Percentiles rank a stretch among this genome's conserved stretches.
phyloP scores from a whole-genome alignment of 106 monocot species.

The Dioscorea dumetorum region DNA sequence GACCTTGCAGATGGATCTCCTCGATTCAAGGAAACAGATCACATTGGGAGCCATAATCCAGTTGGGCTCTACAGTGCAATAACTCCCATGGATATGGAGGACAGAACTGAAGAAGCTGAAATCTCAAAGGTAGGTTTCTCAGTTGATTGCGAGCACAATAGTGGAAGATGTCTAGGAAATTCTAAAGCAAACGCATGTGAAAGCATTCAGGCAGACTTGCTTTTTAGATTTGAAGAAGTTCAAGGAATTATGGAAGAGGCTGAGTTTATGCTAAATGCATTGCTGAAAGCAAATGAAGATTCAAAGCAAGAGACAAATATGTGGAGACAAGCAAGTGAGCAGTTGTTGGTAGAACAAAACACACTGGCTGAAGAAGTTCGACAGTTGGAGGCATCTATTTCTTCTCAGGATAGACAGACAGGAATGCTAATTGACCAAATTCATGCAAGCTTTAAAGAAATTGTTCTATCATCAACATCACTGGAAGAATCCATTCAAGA shows the following conservation, averaged over 20 bases:
- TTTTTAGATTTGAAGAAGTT: slow-evolving; percentile 44
- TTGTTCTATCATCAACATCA: slow-evolving; percentile 5
- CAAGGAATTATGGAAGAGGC: slow-evolving; percentile 75
- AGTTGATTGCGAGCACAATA: neutral
- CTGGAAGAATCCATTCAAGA: slow-evolving; percentile 29
- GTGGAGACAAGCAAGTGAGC: slow-evolving; percentile 27
- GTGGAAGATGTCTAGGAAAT: neutral
- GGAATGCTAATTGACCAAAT: slow-evolving; percentile 14
- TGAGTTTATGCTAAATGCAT: slow-evolving; percentile 39
- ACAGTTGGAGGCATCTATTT: slow-evolving; percentile 11
- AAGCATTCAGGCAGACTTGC: slow-evolving; percentile 7
- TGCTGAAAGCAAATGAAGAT: slow-evolving; percentile 51
- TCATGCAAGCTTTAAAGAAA: slow-evolving; percentile 15
- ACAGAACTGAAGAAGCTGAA: neutral
- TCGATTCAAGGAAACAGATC: neutral
- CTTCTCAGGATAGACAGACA: slow-evolving; percentile 5
- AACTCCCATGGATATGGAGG: neutral
- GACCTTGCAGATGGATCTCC: slow-evolving; percentile 1
- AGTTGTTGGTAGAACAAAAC: slow-evolving; percentile 16
- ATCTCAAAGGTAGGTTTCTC: neutral
- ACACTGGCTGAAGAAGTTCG: slow-evolving; percentile 23
- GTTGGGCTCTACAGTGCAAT: neutral
- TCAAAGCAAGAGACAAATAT: slow-evolving; percentile 32
- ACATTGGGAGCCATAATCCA: neutral
- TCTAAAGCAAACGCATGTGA: too few relatives aligned